Base-by-base conservation (phyloP, 2,329 filamentous ascomycete species). In the Alternaria sp. region DNA sequence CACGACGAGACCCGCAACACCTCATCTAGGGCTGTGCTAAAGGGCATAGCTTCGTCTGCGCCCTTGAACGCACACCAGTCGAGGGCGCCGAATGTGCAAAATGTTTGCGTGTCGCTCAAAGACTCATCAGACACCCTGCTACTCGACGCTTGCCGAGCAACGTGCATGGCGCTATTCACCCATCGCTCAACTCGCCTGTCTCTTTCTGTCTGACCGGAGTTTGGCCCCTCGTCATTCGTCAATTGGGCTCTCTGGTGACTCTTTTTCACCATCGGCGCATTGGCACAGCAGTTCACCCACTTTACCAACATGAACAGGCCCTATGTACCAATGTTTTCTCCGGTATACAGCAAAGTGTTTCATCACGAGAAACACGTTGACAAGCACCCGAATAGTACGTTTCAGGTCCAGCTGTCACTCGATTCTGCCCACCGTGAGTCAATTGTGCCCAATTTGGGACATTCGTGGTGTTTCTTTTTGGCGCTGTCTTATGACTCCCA, bases 121-220 rank as follows among this genome's bases (percentile, higher is more conserved):
- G 62, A 71, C 65, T 72, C 71, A 73, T 68, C 63, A 43, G 38
- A 46, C 57, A 56, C 53, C 49, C 54, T 59, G 51, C 40, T 63
- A 32, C 41, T 64, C 60, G 57, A 60, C 63, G 46, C 66, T 62
- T 57, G 64, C 64, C 64, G 59, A 60, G 52, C 57, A 59, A 63
- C 70, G 63, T 64, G 63, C 66, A 65, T 57, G 43, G 44, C 62
- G 61, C 61, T 59, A 61, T 64, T 60, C 65, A 63, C 60, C 60
- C 22, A 63, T 68, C 67, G 70, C 68, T 71, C 57, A 62, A 54
- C 57, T 55, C 60, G 55, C 67, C 65, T 66, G 66, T 30, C 71
- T 72, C 46, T 58, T 73, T 68, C 67, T 56, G 72, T 69, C 67
- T 77, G 68, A 77, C 75, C 75, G 75, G 75, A 74, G 66, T 61